Conservation (phyloP, 352 stramenopile genomes). For the Phytophthora aleatoria region DNA sequence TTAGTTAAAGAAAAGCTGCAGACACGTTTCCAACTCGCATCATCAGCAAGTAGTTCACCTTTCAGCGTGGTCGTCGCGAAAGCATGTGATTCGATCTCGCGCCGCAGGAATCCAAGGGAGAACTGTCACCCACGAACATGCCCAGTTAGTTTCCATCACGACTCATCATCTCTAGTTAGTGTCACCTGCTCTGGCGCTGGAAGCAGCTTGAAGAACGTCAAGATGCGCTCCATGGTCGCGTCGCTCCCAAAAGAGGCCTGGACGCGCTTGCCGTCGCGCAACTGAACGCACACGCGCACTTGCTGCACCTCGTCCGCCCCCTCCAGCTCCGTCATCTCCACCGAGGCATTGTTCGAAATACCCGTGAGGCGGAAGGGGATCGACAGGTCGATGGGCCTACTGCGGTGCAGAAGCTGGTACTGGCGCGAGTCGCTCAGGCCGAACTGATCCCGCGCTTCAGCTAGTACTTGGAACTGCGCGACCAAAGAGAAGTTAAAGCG, state of each 20-base stretch:
- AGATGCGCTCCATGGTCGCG: conserved; percentile 58
- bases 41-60: conserved; percentile 36
- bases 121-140: conserved; percentile 43
- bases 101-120: conserved; percentile 79
- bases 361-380: conserved; percentile 87
- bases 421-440: conserved; percentile 43
- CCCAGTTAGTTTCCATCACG: conserved; percentile 10
- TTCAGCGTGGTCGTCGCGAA: conserved; percentile 71
- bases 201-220: conserved; percentile 60
- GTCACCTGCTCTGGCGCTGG: conserved; percentile 45
- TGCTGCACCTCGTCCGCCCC: conserved; percentile 41
- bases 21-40: background rate
- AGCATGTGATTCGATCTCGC: conserved; percentile 55
- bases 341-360: conserved; percentile 80
- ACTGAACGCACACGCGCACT: conserved; percentile 84
- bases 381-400: conserved; percentile 69
- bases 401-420: conserved; percentile 74
- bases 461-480: conserved; percentile 74
- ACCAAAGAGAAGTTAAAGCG: background rate
- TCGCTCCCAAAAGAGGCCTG: conserved; percentile 67
- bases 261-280: conserved; percentile 76
- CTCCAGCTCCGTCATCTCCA: conserved; percentile 64
- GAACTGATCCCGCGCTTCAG: conserved; percentile 63
- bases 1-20: background rate
- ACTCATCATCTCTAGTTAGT: background rate